Base-by-base conservation (phyloP, 345 rosid species). In the Lepidium didymum region DNA sequence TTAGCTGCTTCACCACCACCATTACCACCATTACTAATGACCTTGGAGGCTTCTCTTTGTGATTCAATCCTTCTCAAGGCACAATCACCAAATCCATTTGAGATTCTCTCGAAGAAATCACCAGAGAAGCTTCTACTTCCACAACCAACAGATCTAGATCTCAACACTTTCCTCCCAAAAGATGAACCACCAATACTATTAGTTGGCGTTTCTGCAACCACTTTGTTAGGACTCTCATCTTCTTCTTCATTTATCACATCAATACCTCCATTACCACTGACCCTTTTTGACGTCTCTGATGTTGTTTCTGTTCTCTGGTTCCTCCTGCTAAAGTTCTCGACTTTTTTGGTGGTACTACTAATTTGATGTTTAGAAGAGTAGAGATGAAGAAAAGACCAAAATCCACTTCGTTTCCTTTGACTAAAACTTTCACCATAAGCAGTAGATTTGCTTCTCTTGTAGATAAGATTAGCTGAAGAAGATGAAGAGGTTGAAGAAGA, bases 111-210 rank as follows among this genome's bases (percentile, higher is more conserved):
- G 21, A 94, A 89, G 76, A 91, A 94, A 67, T 94, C 99, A 15
- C 99, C 97, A 7, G 97, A 91, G 77, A 95, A 95, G 78, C 99
- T 95, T 79, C 99, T 69, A 88, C 96, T 91, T 21, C 99, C 99
- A 44, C 97, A 91, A 6, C 99, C 99, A 3, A 89, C 96, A 56
- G 99, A 95, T 84, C 99, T 87, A 75, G 99, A 95, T 77, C 99
- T 87, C 56, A 97, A 85, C n/a, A 95, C 97, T 65, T 89, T 92
- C 53, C 95, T 81, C 73, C 87, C 98, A 36, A 89, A 82, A 4
- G 92, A 86, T 0, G 96, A 84, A 12, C 75, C 81, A 10, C 56
- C 45, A 37, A 64, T 53, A 72, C 43, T 8, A 34, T 36, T 66
- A 0, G 36, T 46, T 68, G 78, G 68, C 0, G 69, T 67, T 12